Conservation (phyloP, 2,329 filamentous ascomycete species). For the Diaporthe nobilis region DNA sequence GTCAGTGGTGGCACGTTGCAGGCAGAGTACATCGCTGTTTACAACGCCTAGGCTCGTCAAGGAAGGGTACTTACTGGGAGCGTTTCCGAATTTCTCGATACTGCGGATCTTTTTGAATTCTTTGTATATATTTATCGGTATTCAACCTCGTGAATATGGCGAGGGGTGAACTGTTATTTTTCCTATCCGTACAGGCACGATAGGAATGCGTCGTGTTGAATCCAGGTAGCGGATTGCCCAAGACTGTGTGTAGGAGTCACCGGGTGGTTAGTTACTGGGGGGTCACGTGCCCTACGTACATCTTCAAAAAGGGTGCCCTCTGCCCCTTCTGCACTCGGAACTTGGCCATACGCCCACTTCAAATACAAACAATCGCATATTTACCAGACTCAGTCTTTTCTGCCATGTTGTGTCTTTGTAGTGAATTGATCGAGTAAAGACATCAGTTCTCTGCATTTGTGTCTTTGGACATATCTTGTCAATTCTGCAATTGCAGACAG, state of each 20-base stretch:
- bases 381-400: no score
- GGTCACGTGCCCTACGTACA: no score
- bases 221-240: neutral
- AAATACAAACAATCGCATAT: no score
- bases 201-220: neutral
- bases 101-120: neutral
- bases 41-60: neutral
- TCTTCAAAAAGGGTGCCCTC: no score
- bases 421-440: neutral
- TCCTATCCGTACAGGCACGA: neutral
- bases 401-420: neutral
- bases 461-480: neutral
- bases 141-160: neutral
- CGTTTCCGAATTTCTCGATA: neutral
- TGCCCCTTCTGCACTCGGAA: no score
- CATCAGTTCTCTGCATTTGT: no score
- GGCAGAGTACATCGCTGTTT: constrained; percentile 24
- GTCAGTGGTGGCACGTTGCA: constrained; percentile 17
- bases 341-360: no score
- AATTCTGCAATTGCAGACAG: neutral
- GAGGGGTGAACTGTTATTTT: neutral
- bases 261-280: no score
- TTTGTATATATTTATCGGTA: neutral
- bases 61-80: neutral
- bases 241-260: neutral